Base-by-base conservation (phyloP, 768 basidiomycete species). In the Boletus reticuloceps region DNA sequence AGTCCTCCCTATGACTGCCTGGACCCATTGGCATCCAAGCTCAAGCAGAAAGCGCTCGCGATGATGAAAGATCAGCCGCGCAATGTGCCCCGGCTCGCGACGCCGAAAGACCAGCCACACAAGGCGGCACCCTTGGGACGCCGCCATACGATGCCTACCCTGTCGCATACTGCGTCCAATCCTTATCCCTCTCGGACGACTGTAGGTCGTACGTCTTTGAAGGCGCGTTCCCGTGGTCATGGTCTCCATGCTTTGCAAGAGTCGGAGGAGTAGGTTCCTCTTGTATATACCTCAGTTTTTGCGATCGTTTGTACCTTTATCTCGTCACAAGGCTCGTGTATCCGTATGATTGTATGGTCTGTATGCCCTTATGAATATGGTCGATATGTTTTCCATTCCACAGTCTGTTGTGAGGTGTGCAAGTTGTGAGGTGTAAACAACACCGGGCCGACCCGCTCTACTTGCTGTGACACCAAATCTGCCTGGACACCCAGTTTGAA, bases 81-180 rank as follows among this genome's bases (percentile, higher is more conserved):
- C 27, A 27, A 27, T 7, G 27, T 27, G 8, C 8, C 27, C 27
- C 27, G 27, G 27, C 27, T 27, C 27, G 7, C 27, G 29, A 8
- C 9, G 8, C 29, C 29, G 29, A 29, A 29, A 29, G 8, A 0
- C 9, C 29, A 16, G 16, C 12, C 16, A 37, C 13, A 16, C 22
- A 56, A 55, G 34, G 25, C 7, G 12, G 16, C 36, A 20, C 49
- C 51, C 1, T 37, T 64, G 46, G 61, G 53, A 42, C 65, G 61
- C 5, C 39, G 58, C 8, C 43, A 58, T 40, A 56, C 66, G 14
- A 57, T 65, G 57, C 66, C 67, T 1, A 1, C 42, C n/a, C 11
- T 59, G 27, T 42, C 22, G 12, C n/a, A 10, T 13, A 31, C 36
- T 5, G 3, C 20, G 4, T 38, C 50, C 14, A 25, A 5, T 9